Conservation (phyloP, 805 yeast species). For the Cephaloascus albidus region DNA sequence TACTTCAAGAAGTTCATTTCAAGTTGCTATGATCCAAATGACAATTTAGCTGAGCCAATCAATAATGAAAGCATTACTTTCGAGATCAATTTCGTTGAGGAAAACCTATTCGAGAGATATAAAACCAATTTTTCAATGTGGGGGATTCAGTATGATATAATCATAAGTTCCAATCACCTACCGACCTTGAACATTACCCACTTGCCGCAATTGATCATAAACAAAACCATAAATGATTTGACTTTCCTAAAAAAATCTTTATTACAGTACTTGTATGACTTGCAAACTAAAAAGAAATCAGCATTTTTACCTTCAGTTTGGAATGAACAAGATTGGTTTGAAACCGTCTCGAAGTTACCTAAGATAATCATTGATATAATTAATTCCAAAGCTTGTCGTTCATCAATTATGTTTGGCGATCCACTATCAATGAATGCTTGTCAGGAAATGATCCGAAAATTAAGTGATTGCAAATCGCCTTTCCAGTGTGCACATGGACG, state of each 20-base stretch:
- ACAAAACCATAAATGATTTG: constrained; percentile 17
- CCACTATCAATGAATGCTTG: constrained; percentile 33
- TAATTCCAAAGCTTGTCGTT: constrained; percentile 57
- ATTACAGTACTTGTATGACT: constrained; percentile 33
- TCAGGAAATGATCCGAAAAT: constrained; percentile 24
- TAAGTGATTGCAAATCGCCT: constrained; percentile 47
- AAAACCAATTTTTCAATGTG: constrained; percentile 22
- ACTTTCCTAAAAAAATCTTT: constrained; percentile 25
- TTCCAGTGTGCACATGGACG: constrained; percentile 85
- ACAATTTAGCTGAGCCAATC: constrained; percentile 4
- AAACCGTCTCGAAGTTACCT: constrained; percentile 35
- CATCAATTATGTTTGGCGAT: constrained; percentile 68
- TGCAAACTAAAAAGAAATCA: constrained; percentile 20
- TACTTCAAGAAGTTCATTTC: constrained; percentile 26
- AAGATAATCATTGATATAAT: constrained; percentile 36
- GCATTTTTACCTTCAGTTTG: constrained; percentile 1
- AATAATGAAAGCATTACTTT: constrained; percentile 6
- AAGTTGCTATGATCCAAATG: constrained; percentile 1
- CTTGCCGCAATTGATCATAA: constrained; percentile 32
- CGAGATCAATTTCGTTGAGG: constrained; percentile 15
- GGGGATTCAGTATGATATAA: constrained; percentile 28
- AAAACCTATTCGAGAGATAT: constrained; percentile 17
- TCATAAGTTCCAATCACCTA: too few relatives aligned
- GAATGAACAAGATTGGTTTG: constrained; percentile 24
- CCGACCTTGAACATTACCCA: constrained; percentile 27